Evolutionary conservation across 2,329 filamentous ascomycete genomes (phyloP).

Genomic region (Tolypocladium tropicale): DNA sequence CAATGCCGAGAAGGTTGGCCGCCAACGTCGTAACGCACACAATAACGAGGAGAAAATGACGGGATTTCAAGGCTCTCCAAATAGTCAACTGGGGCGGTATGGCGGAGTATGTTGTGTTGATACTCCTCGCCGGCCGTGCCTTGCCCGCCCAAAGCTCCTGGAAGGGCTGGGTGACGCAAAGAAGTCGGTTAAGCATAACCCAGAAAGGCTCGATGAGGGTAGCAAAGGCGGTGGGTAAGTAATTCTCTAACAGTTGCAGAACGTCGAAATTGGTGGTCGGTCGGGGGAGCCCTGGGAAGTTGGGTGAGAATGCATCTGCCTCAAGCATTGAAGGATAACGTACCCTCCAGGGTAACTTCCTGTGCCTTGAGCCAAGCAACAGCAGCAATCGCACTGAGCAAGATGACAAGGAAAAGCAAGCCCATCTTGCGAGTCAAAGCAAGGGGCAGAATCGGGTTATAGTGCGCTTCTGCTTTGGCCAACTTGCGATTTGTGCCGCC

Average conservation of each 20-base stretch:
- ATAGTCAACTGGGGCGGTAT: constrained; percentile 43
- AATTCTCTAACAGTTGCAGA: constrained; percentile 30
- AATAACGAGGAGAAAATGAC: constrained; percentile 33
- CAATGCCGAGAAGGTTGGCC: constrained; percentile 42
- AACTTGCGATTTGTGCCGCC: not conserved
- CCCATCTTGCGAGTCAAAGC: constrained; percentile 10
- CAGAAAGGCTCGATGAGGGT: constrained; percentile 48
- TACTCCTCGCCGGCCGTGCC: constrained; percentile 21
- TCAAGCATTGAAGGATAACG: too few species aligned
- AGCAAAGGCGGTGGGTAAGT: constrained; percentile 42
- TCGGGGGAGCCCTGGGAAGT: constrained; percentile 15
- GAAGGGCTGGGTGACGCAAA: constrained; percentile 46
- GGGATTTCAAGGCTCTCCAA: constrained; percentile 30
- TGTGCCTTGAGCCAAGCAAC: constrained; percentile 14
- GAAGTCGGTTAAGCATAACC: constrained; percentile 39
- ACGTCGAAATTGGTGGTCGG: constrained; percentile 23
- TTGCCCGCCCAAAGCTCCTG: constrained; percentile 32
- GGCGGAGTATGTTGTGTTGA: constrained; percentile 39
- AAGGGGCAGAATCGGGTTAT: constrained; percentile 13
- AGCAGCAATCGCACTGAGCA: constrained; percentile 6
- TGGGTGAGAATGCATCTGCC: not conserved
- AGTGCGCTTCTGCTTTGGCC: constrained; percentile 7
- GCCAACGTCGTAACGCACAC: constrained; percentile 39
- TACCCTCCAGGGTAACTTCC: constrained; percentile 11
- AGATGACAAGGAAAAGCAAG: constrained; percentile 2